These are phyloP conservation scores for Colletotrichum plurivorum DNA, from an alignment of 2,329 filamentous ascomycete genomes.

Conservation along the genomic window DNA sequence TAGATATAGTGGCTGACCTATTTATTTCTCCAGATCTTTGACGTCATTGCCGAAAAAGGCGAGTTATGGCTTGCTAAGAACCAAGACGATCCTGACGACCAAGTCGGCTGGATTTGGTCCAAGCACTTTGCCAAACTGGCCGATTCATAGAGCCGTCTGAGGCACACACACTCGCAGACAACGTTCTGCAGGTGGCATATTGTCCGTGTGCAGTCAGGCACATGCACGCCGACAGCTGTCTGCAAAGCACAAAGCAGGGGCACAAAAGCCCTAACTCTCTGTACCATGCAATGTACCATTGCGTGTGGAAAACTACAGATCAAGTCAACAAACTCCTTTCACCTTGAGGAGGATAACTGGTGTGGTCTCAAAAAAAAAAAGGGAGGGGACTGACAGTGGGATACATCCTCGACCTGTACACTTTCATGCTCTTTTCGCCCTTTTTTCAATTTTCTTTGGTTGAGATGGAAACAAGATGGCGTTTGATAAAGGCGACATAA, in stretches of 20 bases:
- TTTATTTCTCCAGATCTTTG: slow-evolving; percentile 74
- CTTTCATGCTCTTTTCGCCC: background rate
- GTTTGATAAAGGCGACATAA: slow-evolving; percentile 36
- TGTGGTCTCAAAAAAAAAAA: background rate
- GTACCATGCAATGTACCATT: slow-evolving; percentile 19
- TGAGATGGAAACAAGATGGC: slow-evolving; percentile 39
- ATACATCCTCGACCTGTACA: slow-evolving; percentile 15
- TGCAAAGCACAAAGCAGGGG: slow-evolving; percentile 14
- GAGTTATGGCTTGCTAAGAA: slow-evolving; percentile 98
- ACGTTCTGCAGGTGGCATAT: slow-evolving; percentile 28
- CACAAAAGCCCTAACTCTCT: background rate
- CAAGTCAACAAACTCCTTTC: background rate
- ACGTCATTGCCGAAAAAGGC: slow-evolving; percentile 95
- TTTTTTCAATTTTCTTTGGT: slow-evolving; percentile 5
- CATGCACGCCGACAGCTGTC: slow-evolving; percentile 23
- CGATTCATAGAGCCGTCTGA: slow-evolving; percentile 55
- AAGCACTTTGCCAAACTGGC: slow-evolving; percentile 89
- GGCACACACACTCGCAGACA: slow-evolving; percentile 16
- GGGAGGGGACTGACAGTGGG: background rate
- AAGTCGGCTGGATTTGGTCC: slow-evolving; percentile 98
- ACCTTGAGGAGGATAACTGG: background rate
- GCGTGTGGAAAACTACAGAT: slow-evolving; percentile 5
- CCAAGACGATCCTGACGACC: slow-evolving; percentile 85
- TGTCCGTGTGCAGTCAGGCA: slow-evolving; percentile 34
- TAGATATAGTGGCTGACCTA: slow-evolving; percentile 14